These are phyloP conservation scores for Ophiocordyceps robertsii DNA, from an alignment of 2,329 filamentous ascomycete species.

Conservation along the genomic window DNA sequence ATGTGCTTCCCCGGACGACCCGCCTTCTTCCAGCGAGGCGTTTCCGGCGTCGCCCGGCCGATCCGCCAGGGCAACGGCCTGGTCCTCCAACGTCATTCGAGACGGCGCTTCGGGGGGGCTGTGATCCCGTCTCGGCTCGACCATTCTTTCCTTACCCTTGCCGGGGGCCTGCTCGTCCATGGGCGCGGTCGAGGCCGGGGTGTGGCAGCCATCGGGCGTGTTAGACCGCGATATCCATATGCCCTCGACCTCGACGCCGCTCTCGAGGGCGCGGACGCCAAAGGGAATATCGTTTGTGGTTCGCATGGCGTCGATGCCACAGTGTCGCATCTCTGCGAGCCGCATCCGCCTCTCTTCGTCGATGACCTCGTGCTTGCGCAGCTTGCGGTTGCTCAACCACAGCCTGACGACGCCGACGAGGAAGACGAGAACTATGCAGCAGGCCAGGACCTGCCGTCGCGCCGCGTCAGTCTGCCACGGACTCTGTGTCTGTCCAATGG, in stretches of 20 bases:
- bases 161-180: slow-evolving; percentile 5
- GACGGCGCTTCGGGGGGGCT: background rate
- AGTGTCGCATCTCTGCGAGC: slow-evolving; percentile 38
- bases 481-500: slow-evolving; percentile 5
- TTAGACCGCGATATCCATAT: slow-evolving; percentile 57
- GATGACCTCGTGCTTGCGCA: slow-evolving; percentile 45
- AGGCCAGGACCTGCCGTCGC: slow-evolving; percentile 50
- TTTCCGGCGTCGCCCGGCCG: no score
- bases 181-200: slow-evolving; percentile 11
- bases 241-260: slow-evolving; percentile 70
- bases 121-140: background rate
- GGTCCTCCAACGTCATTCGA: background rate
- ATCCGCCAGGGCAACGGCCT: no score
- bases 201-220: slow-evolving; percentile 18
- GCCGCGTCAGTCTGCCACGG: background rate
- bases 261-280: slow-evolving; percentile 73
- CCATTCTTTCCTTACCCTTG: slow-evolving; percentile 10
- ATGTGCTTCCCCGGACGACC: no score
- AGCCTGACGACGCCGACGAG: slow-evolving; percentile 55
- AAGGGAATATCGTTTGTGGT: slow-evolving; percentile 57
- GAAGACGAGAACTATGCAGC: slow-evolving; percentile 59
- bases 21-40: no score
- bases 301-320: slow-evolving; percentile 27
- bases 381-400: slow-evolving; percentile 41
- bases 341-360: slow-evolving; percentile 52